phyloP scores from a whole-genome alignment of 148 eudicot genomes.

The Camellia granthamiana region DNA sequence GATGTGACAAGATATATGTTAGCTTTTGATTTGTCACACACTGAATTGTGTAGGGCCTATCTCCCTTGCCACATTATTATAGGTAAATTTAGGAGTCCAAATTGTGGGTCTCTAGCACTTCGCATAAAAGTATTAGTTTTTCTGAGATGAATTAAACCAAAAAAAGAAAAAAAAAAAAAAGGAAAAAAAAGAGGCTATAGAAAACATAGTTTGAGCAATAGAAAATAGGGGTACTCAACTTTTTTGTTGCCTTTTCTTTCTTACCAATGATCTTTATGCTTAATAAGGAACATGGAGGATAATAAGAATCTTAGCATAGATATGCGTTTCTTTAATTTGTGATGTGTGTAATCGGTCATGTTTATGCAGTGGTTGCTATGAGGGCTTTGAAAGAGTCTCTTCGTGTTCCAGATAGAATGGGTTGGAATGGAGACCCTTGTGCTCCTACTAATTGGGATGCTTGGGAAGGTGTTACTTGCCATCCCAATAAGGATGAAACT shows the following conservation, averaged over 20 bases:
- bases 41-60: too few species aligned
- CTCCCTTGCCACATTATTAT: too few species aligned
- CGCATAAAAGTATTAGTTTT: neutral
- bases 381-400: conserved; percentile 82
- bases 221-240: neutral
- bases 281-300: neutral
- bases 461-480: conserved; percentile 98
- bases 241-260: neutral
- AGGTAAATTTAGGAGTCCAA: too few species aligned
- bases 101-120: too few species aligned
- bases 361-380: conserved; percentile 80
- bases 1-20: too few species aligned
- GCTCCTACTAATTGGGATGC: conserved; percentile 96
- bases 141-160: neutral
- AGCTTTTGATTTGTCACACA: too few species aligned
- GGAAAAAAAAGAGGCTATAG: neutral
- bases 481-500: conserved; percentile 48
- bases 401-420: conserved; percentile 89
- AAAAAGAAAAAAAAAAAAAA: too few species aligned
- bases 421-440: conserved; percentile 99
- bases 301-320: neutral
- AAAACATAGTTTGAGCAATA: neutral
- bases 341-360: neutral
- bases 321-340: neutral
- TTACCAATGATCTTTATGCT: neutral